Evolutionary conservation across 2,329 filamentous ascomycete genomes (phyloP).

Genomic region (Uncinocarpus reesii): DNA sequence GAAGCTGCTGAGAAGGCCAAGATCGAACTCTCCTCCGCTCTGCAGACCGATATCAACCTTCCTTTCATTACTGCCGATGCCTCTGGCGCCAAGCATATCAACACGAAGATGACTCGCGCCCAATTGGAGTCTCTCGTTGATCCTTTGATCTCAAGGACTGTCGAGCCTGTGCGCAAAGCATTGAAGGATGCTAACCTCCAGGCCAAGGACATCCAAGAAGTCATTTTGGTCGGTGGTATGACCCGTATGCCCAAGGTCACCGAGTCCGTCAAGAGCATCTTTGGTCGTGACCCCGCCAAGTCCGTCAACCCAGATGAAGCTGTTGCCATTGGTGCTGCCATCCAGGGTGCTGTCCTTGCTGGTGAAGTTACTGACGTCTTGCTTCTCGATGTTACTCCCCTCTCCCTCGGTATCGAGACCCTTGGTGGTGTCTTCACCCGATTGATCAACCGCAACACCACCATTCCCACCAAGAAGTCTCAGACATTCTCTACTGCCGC

Average conservation of each 20-base stretch:
- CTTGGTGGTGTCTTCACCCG: slow-evolving; percentile 96
- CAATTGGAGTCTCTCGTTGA: slow-evolving; percentile 92
- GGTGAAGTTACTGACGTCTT: slow-evolving; percentile 95
- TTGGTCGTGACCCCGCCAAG: slow-evolving; percentile 92
- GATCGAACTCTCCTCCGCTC: slow-evolving; percentile 92
- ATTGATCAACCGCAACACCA: slow-evolving; percentile 98
- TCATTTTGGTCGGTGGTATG: slow-evolving; percentile 98
- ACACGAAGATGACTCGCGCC: slow-evolving; percentile 81
- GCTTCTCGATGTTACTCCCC: slow-evolving; percentile 86
- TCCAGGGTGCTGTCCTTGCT: slow-evolving; percentile 91
- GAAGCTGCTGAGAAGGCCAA: slow-evolving; percentile 98
- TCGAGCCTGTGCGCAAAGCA: slow-evolving; percentile 91
- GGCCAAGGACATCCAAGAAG: slow-evolving; percentile 91
- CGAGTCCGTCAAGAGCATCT: slow-evolving; percentile 93
- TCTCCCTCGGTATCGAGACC: slow-evolving; percentile 97
- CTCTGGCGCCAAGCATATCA: slow-evolving; percentile 96
- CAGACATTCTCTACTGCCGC: slow-evolving; percentile 96
- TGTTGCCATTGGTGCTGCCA: slow-evolving; percentile 92
- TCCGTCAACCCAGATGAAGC: slow-evolving; percentile 98
- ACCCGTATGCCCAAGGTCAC: slow-evolving; percentile 98
- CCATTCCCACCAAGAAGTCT: slow-evolving; percentile 98
- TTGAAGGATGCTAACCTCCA: slow-evolving; percentile 88
- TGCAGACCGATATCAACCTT: slow-evolving; percentile 95
- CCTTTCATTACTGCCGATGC: slow-evolving; percentile 97
- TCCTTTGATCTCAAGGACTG: slow-evolving; percentile 72